Percentiles rank a stretch among this genome's conserved stretches.
Evolutionary conservation across 768 basidiomycete genomes (phyloP).

Genomic region (Collybia mongolica): DNA sequence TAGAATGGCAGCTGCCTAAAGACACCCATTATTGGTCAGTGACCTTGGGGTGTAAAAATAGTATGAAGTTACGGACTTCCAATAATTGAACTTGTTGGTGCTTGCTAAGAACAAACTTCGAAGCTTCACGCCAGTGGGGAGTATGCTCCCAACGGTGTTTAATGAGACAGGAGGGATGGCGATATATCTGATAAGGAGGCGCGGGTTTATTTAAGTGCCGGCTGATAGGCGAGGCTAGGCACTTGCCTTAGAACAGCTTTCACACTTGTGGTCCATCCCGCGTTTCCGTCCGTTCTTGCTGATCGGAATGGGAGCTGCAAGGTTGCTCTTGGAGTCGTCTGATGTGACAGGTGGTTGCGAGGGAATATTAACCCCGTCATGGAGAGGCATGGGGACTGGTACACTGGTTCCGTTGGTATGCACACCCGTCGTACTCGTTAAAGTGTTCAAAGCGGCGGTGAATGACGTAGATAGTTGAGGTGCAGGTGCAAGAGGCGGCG

Average conservation of each 20-base stretch:
- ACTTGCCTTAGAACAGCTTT: constrained; percentile 89
- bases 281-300: constrained; percentile 61
- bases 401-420: constrained; percentile 17
- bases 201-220: constrained; percentile 7
- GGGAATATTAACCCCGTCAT: constrained; percentile 22
- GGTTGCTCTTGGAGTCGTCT: constrained; percentile 13
- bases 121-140: constrained; percentile 92
- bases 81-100: constrained; percentile 97
- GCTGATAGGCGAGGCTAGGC: background rate
- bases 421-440: constrained; percentile 18
- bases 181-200: constrained; percentile 58
- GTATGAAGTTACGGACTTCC: constrained; percentile 52
- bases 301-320: constrained; percentile 36
- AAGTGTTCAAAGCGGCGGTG: constrained; percentile 19
- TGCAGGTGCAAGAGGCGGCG: constrained; percentile 28
- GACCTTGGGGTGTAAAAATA: background rate
- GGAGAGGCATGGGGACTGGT: constrained; percentile 19
- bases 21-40: constrained; percentile 2
- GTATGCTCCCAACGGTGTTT: constrained; percentile 99
- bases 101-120: constrained; percentile 88
- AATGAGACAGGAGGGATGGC: constrained; percentile 92
- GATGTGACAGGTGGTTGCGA: constrained; percentile 4
- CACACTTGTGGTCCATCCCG: constrained; percentile 86
- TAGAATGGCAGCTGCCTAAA: constrained; percentile 89
- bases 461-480: constrained; percentile 21